phyloP scores from a whole-genome alignment of 306 rosid species.

The Gastrolobium villosum region DNA sequence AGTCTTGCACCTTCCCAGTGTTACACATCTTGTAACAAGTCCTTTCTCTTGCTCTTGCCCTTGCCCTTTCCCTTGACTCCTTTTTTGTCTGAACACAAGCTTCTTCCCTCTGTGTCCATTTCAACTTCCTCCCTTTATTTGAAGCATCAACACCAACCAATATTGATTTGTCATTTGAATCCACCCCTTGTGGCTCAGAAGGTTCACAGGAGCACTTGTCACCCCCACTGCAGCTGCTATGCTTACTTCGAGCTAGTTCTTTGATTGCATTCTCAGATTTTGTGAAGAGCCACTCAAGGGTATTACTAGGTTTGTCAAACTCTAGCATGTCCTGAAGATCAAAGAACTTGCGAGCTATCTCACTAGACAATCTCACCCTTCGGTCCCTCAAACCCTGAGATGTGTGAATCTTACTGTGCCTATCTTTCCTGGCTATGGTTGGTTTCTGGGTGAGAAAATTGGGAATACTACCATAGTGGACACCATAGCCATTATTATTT shows the following conservation, averaged over 20 bases:
- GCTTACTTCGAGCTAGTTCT: constrained; percentile 56
- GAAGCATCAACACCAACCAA: not conserved
- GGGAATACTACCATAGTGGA: constrained; percentile 37
- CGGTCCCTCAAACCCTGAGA: constrained; percentile 90
- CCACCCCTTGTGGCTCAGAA: constrained; percentile 35
- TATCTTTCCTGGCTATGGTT: constrained; percentile 66
- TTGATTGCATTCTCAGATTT: constrained; percentile 74
- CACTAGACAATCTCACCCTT: constrained; percentile 82
- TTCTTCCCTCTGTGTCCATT: constrained; percentile 47
- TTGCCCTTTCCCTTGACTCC: constrained; percentile 74
- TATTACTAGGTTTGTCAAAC: constrained; percentile 89
- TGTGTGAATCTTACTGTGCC: constrained; percentile 94
- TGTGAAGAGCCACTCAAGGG: constrained; percentile 86
- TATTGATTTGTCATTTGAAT: constrained; percentile 44
- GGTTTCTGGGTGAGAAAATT: constrained; percentile 48
- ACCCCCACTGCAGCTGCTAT: constrained; percentile 10
- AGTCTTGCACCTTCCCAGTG: not conserved
- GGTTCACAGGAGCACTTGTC: constrained; percentile 28
- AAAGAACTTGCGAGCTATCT: constrained; percentile 84
- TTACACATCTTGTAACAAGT: constrained; percentile 62
- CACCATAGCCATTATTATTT: not conserved
- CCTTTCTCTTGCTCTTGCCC: constrained; percentile 87
- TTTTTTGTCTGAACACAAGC: constrained; percentile 43
- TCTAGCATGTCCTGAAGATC: constrained; percentile 95
- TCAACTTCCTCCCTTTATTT: constrained; percentile 48